These are phyloP conservation scores for Capsella bursapastoris DNA, from an alignment of 345 rosid species.

Conservation along the genomic window DNA sequence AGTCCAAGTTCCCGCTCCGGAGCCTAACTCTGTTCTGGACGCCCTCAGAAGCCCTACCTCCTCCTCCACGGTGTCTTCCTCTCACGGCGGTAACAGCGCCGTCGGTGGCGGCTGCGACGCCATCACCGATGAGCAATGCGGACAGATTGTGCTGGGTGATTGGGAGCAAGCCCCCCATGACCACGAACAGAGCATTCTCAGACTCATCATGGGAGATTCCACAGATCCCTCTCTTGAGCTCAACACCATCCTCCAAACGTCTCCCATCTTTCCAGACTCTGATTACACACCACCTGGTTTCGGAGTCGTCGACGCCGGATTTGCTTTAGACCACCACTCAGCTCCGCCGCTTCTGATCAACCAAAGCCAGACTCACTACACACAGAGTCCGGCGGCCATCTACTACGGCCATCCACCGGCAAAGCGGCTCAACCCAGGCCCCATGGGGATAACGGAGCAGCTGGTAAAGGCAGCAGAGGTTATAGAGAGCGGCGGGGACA, in stretches of 20 bases:
- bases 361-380: slow-evolving; percentile 57
- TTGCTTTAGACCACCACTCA: slow-evolving; percentile 54
- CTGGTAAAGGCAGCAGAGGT: slow-evolving; percentile 81
- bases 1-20: slow-evolving; percentile 39
- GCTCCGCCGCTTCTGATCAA: slow-evolving; percentile 50
- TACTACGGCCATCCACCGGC: slow-evolving; percentile 63
- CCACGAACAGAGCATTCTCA: slow-evolving; percentile 68
- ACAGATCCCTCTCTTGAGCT: slow-evolving; percentile 68
- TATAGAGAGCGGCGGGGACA: slow-evolving; percentile 74
- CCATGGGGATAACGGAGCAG: slow-evolving; percentile 58
- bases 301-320: slow-evolving; percentile 62
- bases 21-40: slow-evolving; percentile 71
- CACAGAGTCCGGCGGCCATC: slow-evolving; percentile 53
- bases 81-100: slow-evolving; percentile 56
- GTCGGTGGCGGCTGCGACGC: slow-evolving; percentile 45
- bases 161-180: slow-evolving; percentile 67
- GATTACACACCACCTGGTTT: slow-evolving; percentile 59
- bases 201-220: slow-evolving; percentile 72
- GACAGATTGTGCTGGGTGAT: slow-evolving; percentile 53
- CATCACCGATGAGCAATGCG: slow-evolving; percentile 65
- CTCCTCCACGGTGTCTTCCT: slow-evolving; percentile 84
- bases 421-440: slow-evolving; percentile 50
- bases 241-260: slow-evolving; percentile 58
- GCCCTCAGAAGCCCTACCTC: slow-evolving; percentile 51
- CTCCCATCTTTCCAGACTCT: slow-evolving; percentile 23